Evolutionary conservation across 768 basidiomycete species (phyloP).

Genomic region (Podaxis pistillaris): DNA sequence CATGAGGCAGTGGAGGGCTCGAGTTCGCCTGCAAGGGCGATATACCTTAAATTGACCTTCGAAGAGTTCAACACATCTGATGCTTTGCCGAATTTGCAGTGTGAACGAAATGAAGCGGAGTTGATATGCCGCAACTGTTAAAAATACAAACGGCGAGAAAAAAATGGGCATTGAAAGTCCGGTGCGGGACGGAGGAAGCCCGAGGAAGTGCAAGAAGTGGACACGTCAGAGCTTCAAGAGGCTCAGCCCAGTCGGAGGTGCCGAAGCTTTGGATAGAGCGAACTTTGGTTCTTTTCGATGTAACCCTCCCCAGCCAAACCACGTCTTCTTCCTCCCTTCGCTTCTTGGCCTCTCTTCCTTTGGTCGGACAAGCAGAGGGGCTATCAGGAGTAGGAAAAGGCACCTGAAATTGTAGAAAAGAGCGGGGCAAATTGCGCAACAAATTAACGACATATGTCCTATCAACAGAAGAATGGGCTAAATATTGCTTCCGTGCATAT

Average conservation of each 20-base stretch:
- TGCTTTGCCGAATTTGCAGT: background rate
- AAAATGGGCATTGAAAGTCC: background rate
- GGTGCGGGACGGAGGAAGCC: background rate
- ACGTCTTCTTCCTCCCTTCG: background rate
- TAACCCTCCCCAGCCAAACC: background rate
- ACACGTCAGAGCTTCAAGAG: background rate
- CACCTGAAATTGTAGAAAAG: background rate
- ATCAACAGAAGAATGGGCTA: background rate
- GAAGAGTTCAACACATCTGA: background rate
- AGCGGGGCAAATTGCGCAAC: background rate
- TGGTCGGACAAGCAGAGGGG: background rate
- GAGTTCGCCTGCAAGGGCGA: background rate
- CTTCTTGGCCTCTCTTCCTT: background rate
- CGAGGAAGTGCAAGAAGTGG: background rate
- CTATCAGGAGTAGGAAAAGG: background rate
- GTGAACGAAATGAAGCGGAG: background rate
- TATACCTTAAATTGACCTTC: background rate
- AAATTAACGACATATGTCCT: background rate
- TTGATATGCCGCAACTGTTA: background rate
- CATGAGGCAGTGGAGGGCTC: background rate
- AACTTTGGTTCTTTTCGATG: background rate
- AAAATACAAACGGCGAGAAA: background rate
- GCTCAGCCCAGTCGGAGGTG: background rate
- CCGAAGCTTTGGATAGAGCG: too few species aligned
- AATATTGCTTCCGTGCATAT: background rate